Conservation (phyloP, 164 flowering plant genomes). For the Nymphaea thermarum region DNA sequence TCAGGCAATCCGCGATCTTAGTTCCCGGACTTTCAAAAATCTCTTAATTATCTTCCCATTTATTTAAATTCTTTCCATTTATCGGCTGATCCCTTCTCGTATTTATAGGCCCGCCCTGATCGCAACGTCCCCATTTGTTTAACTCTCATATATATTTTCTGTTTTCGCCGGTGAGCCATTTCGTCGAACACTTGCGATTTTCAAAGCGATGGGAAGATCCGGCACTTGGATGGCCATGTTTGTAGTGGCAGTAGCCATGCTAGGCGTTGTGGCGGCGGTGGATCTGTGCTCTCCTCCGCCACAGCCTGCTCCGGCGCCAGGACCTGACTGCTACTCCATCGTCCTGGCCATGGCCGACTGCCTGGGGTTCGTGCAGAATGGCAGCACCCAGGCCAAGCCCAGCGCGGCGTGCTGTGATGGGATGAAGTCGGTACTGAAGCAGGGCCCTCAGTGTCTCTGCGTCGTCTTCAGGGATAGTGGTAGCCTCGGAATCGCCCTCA, state of each 20-base stretch:
- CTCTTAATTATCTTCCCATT: too few relatives aligned
- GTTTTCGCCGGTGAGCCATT: not conserved
- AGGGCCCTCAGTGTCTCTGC: constrained; percentile 45
- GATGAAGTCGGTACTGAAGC: constrained; percentile 41
- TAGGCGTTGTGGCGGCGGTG: not conserved
- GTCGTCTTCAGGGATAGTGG: constrained; percentile 43
- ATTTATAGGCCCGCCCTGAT: too few relatives aligned
- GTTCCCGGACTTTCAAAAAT: too few relatives aligned
- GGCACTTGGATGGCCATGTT: not conserved
- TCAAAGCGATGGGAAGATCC: not conserved
- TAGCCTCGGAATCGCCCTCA: constrained; percentile 40
- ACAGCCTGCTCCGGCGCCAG: constrained; percentile 19
- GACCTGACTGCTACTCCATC: constrained; percentile 46
- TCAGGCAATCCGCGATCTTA: too few relatives aligned
- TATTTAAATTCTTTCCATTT: too few relatives aligned
- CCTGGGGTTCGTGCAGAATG: constrained; percentile 38
- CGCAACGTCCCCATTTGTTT: too few relatives aligned
- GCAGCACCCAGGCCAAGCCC: constrained; percentile 40
- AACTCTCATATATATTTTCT: not conserved
- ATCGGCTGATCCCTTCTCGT: too few relatives aligned
- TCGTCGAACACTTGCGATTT: not conserved
- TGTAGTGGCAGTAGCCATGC: not conserved
- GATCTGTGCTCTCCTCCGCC: too few relatives aligned
- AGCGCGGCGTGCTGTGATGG: constrained; percentile 57
- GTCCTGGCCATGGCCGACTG: constrained; percentile 51